Conservation (phyloP, 208 protist genomes). For the Zelonia costaricensis region DNA sequence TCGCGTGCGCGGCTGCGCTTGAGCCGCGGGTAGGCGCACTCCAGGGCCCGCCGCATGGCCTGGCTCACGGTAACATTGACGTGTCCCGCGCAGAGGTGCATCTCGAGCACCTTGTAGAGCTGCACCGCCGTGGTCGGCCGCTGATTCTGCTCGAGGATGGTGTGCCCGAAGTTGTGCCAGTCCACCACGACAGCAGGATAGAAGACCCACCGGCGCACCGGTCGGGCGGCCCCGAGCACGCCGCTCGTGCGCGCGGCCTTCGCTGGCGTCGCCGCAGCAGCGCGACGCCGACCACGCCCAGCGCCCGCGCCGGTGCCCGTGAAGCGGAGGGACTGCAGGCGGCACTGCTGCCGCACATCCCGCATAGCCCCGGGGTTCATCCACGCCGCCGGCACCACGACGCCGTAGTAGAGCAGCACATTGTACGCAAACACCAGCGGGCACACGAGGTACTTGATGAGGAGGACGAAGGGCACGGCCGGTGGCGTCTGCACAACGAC, state of each 20-base stretch:
- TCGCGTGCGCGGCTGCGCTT: neutral
- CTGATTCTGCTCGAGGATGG: constrained; percentile 64
- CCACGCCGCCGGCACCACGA: constrained; percentile 73
- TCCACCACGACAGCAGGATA: constrained; percentile 82
- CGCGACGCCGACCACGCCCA: neutral
- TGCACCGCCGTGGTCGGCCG: constrained; percentile 47
- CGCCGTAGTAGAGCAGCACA: constrained; percentile 65
- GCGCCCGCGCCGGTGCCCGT: neutral
- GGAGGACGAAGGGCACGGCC: constrained; percentile 74
- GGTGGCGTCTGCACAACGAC: constrained; percentile 85
- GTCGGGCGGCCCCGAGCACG: neutral
- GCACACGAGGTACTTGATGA: constrained; percentile 72
- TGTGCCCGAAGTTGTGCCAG: constrained; percentile 94
- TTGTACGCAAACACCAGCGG: constrained; percentile 62
- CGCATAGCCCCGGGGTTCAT: constrained; percentile 54
- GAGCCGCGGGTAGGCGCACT: constrained; percentile 22
- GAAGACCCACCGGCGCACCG: constrained; percentile 32
- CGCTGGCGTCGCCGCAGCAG: neutral
- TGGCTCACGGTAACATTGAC: constrained; percentile 84
- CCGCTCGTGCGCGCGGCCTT: neutral
- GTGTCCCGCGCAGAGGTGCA: constrained; percentile 55
- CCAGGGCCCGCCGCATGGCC: constrained; percentile 58
- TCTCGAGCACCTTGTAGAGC: constrained; percentile 77
- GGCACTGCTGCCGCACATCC: constrained; percentile 51
- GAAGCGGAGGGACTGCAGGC: constrained; percentile 23